These are phyloP conservation scores for Dinochytrium kinnereticum DNA, from an alignment of 371 early-diverging fungal species.

Conservation along the genomic window DNA sequence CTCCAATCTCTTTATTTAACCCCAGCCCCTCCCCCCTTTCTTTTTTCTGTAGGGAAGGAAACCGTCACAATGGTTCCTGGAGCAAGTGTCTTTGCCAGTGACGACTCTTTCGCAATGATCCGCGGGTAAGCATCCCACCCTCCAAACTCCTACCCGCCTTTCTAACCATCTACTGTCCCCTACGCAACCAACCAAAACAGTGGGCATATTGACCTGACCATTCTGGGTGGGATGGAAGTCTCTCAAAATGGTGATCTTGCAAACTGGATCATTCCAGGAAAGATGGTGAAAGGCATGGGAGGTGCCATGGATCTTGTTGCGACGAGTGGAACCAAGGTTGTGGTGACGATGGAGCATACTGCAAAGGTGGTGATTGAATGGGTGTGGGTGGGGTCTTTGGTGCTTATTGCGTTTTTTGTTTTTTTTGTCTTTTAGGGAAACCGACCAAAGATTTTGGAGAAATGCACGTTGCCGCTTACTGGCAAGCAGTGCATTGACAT, in stretches of 20 bases:
- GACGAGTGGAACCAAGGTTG: constrained; percentile 61
- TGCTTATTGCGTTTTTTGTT: too few relatives aligned
- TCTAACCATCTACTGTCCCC: too few relatives aligned
- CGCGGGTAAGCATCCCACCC: constrained; percentile 42
- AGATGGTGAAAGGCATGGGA: constrained; percentile 79
- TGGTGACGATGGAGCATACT: constrained; percentile 76
- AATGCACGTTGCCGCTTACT: constrained; percentile 69
- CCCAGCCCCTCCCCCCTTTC: too few relatives aligned
- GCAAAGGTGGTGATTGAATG: too few relatives aligned
- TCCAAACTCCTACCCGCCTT: too few relatives aligned
- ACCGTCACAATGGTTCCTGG: constrained; percentile 68
- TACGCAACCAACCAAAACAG: too few relatives aligned
- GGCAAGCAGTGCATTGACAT: constrained; percentile 67
- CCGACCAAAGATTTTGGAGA: constrained; percentile 65
- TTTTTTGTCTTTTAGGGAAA: constrained; percentile 41
- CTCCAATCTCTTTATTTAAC: too few relatives aligned
- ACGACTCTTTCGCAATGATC: constrained; percentile 72
- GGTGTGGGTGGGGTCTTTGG: too few relatives aligned
- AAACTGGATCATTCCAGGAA: constrained; percentile 75
- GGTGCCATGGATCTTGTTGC: constrained; percentile 76
- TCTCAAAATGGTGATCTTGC: constrained; percentile 69
- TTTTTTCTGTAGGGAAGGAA: constrained; percentile 51
- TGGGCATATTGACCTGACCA: constrained; percentile 65
- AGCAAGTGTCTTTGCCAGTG: constrained; percentile 63
- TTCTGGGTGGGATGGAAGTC: constrained; percentile 73